Percentiles rank a stretch among this genome's conserved stretches.
These are phyloP conservation scores for Ustilago hordei DNA, from an alignment of 1,284 basidiomycete species.

Conservation along the genomic window DNA sequence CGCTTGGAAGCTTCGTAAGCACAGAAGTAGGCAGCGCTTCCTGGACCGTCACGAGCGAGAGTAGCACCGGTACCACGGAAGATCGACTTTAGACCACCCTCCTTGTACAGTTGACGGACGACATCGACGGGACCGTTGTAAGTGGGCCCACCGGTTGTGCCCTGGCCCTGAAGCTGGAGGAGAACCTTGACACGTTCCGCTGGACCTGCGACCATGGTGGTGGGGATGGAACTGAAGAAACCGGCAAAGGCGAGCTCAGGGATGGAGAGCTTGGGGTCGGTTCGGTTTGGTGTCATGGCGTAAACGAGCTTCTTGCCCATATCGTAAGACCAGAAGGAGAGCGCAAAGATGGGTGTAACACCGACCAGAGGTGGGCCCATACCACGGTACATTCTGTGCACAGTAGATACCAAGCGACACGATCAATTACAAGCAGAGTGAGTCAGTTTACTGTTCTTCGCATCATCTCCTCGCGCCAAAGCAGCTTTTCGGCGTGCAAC, in stretches of 20 bases:
- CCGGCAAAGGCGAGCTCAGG: constrained; percentile 90
- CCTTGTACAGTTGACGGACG: constrained; percentile 88
- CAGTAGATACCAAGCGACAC: neutral
- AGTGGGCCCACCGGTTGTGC: constrained; percentile 74
- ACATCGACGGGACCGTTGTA: constrained; percentile 95
- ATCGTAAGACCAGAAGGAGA: constrained; percentile 99
- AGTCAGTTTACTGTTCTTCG: neutral
- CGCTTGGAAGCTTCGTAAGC: constrained; percentile 96
- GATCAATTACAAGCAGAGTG: neutral
- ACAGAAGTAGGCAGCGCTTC: constrained; percentile 96
- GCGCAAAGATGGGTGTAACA: constrained; percentile 97
- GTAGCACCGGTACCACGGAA: constrained; percentile 94
- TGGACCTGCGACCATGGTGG: constrained; percentile 90
- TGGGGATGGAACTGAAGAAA: constrained; percentile 92
- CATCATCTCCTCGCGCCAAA: neutral
- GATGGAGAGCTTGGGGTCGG: constrained; percentile 77
- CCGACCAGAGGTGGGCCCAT: constrained; percentile 95
- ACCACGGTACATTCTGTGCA: constrained; percentile 86
- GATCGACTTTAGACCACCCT: constrained; percentile 91
- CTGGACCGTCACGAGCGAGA: constrained; percentile 92
- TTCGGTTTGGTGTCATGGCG: constrained; percentile 75
- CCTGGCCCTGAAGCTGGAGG: constrained; percentile 90
- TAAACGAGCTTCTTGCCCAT: constrained; percentile 89
- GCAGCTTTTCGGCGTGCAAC: neutral
- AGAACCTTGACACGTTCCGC: constrained; percentile 98